Base-by-base conservation (phyloP, 2,329 filamentous ascomycete species). In the Ascochyta koolunga region DNA sequence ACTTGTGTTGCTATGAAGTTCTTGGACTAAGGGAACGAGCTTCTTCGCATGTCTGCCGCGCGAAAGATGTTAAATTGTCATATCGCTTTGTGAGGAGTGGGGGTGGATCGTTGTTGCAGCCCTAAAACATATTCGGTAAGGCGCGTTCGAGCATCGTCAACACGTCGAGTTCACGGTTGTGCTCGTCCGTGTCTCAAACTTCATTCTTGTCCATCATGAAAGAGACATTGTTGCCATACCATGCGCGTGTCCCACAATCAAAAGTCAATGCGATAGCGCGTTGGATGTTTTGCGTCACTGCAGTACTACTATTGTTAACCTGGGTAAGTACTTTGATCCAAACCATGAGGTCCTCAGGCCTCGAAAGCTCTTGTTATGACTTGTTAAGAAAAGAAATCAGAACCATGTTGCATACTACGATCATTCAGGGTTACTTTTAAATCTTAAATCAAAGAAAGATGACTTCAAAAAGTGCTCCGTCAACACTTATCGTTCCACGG, bases 381-480 rank as follows among this genome's bases (percentile, higher is more conserved):
- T 29, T n/a, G 16, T 40, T 18, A 2, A 24, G 25, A 13, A 29
- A 19, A 29, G 2, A 13, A 11, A 18, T 9, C 16, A 47, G 54
- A 54, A 57, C 13, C 18, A 53, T 29, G 18, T 36, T n/a, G 10
- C 16, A 10, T 33, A 48, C 13, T n/a, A 42, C 29, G 6, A n/a
- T 10, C 44, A 50, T 13, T 8, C 35, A 37, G 22, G 8, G 27
- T 29, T 13, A 5, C 11, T 11, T n/a, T 15, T 33, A 13, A 29
- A 15, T n/a, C 11, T n/a, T 13, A 13, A 25, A 13, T 59, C 58
- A 16, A 56, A 58, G 32, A 50, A 59, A 40, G 36, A 46, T 1
- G 21, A 32, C 5, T 71, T 82, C 57, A 74, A 78, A 35, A 60
- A 77, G 70, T 88, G 85, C 65, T 79, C 84, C 13, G 82, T 85